Percentiles rank a stretch among this genome's conserved stretches.
phyloP scores from a whole-genome alignment of 805 yeast genomes.

The Spathaspora gorwiae region DNA sequence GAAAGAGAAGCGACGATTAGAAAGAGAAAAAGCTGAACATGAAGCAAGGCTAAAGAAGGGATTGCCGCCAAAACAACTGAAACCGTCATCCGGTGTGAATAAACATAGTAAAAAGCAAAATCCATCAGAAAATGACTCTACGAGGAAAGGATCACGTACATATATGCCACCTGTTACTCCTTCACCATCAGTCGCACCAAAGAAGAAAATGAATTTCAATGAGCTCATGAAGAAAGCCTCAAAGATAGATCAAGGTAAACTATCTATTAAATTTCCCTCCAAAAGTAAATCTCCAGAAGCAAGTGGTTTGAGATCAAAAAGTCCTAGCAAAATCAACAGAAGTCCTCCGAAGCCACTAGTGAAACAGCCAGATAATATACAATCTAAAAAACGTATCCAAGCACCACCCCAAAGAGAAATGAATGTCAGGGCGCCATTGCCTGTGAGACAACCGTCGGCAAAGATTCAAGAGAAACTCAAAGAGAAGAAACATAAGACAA shows the following conservation, averaged over 20 bases:
- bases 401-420: conserved; percentile 1
- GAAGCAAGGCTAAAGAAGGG: conserved; percentile 33
- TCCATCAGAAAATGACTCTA: neutral
- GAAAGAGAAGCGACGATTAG: conserved; percentile 61
- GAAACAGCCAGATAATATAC: neutral
- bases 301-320: neutral
- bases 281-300: conserved; percentile 34
- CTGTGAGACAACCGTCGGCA: conserved; percentile 56
- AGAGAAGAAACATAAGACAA: conserved; percentile 11
- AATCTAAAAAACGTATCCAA: neutral
- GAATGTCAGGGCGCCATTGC: conserved; percentile 23
- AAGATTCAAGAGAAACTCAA: conserved; percentile 45
- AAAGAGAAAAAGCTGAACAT: conserved; percentile 40
- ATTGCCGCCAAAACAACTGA: conserved; percentile 17
- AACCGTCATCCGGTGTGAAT: conserved; percentile 4
- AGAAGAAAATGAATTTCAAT: conserved; percentile 52
- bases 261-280: conserved; percentile 35
- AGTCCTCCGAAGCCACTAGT: neutral
- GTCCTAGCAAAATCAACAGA: neutral
- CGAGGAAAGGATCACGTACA: neutral
- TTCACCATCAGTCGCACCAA: conserved; percentile 12
- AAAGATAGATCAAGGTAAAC: conserved; percentile 45
- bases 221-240: conserved; percentile 70
- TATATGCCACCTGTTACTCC: conserved; percentile 1
- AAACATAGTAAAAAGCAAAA: neutral